Base-by-base conservation (phyloP, 768 basidiomycete species). In the Auriscalpium microsporum region DNA sequence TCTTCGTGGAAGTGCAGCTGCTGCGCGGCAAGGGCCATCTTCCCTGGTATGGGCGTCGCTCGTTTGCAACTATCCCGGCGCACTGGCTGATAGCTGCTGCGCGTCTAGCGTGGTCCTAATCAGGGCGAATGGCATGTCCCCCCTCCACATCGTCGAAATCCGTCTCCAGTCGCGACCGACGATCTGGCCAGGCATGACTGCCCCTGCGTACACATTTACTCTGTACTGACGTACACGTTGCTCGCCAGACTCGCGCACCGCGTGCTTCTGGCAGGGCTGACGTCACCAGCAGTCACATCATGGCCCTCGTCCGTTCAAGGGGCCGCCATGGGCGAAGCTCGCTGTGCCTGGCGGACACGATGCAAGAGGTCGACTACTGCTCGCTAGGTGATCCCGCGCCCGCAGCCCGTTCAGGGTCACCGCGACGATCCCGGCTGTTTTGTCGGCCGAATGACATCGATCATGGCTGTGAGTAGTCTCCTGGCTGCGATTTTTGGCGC, bases 261-360 rank as follows among this genome's bases (percentile, higher is more conserved):
- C 75, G 13, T 79, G 78, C 67, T 60, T 62, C 45, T 79, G 78
- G 78, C 78, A 79, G 64, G 64, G 67, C 68, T 1, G 69, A 73
- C 56, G 73, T 71, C 36, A 60, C 55, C 51, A 67, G 46, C 60
- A 63, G 56, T 56, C 47, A 37, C 45, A 56, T n/a, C 46, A 63
- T 64, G 63, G 50, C 46, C 46, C 17, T 35, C 38, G 3, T 65
- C 61, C 61, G 2, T 77, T 77, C 69, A 68, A 65, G n/a, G 66
- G n/a, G 66, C 66, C 13, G 76, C 72, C 13, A 74, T 78, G 73
- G 73, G 63, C 66, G 36, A 79, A 77, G 63, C 59, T 78, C 21
- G 71, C 74, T 8, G 57, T 74, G 14, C 55, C 44, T 77, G 75
- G 13, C 73, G 46, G 68, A 76, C 56, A 55, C 54, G 11, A 62